Percentiles rank a stretch among this genome's conserved stretches.
phyloP scores from a whole-genome alignment of 345 rosid genomes.

The Durio zibethinus region DNA sequence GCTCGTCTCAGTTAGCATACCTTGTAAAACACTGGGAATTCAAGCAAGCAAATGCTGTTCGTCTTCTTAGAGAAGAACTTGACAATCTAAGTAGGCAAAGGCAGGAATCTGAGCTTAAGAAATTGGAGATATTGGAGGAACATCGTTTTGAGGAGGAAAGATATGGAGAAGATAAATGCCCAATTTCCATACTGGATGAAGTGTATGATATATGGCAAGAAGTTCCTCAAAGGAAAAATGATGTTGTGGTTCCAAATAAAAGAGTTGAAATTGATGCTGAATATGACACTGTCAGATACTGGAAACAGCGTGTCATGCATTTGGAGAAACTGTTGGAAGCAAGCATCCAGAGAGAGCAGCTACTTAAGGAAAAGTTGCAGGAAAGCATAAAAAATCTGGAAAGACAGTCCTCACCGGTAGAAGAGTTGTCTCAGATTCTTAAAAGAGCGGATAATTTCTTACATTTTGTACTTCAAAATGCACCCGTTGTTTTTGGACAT shows the following conservation, averaged over 20 bases:
- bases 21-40: slow-evolving; percentile 89
- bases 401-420: slow-evolving; percentile 69
- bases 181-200: slow-evolving; percentile 57
- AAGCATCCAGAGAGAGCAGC: slow-evolving; percentile 25
- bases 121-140: slow-evolving; percentile 80
- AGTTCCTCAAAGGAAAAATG: slow-evolving; percentile 49
- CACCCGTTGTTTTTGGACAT: slow-evolving; percentile 50
- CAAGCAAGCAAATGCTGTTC: slow-evolving; percentile 67
- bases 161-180: slow-evolving; percentile 52
- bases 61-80: slow-evolving; percentile 80
- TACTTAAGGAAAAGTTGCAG: slow-evolving; percentile 54
- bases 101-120: slow-evolving; percentile 79
- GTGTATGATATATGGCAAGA: slow-evolving; percentile 45
- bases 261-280: slow-evolving; percentile 66
- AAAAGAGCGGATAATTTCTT: slow-evolving; percentile 88
- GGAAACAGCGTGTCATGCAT: slow-evolving; percentile 64
- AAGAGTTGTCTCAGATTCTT: slow-evolving; percentile 79
- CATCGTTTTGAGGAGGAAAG: slow-evolving; percentile 65
- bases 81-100: slow-evolving; percentile 68
- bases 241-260: slow-evolving; percentile 47
- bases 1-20: slow-evolving; percentile 74
- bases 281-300: slow-evolving; percentile 65
- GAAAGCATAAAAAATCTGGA: slow-evolving; percentile 68
- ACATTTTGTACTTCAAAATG: slow-evolving; percentile 73
- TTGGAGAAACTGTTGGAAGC: slow-evolving; percentile 71